These are phyloP conservation scores for Botryotinia globosa DNA, from an alignment of 2,329 filamentous ascomycete genomes.

Conservation along the genomic window DNA sequence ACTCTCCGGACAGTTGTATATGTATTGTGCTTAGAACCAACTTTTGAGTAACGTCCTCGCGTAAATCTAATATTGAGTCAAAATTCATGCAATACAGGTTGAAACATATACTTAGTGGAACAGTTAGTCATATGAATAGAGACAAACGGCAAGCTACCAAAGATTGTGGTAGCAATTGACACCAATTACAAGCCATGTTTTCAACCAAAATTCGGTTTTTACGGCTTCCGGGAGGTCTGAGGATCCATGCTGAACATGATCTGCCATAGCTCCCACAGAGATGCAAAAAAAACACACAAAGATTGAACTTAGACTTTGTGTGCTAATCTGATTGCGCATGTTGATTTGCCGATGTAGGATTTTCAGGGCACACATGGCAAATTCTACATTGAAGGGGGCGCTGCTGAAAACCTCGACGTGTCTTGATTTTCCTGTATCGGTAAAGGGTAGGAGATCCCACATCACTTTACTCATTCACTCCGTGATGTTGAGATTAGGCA, in stretches of 20 bases:
- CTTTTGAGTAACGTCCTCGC: background rate
- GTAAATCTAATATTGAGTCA: background rate
- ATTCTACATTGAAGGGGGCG: background rate
- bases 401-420: background rate
- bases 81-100: background rate
- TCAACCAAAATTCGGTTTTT: no score
- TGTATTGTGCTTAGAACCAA: background rate
- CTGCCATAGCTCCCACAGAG: no score
- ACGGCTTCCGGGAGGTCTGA: background rate
- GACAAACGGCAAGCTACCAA: background rate
- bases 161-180: background rate
- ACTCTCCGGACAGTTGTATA: background rate
- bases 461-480: fast-evolving
- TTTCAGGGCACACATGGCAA: background rate
- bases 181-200: background rate
- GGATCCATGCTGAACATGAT: background rate
- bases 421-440: background rate
- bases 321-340: no score
- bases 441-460: background rate
- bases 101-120: background rate
- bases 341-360: no score
- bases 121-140: background rate
- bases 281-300: background rate
- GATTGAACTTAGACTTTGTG: background rate
- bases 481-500: fast-evolving